Conservation (phyloP, 192 early-diverging fungal genomes). For the Coemansia sp. region DNA sequence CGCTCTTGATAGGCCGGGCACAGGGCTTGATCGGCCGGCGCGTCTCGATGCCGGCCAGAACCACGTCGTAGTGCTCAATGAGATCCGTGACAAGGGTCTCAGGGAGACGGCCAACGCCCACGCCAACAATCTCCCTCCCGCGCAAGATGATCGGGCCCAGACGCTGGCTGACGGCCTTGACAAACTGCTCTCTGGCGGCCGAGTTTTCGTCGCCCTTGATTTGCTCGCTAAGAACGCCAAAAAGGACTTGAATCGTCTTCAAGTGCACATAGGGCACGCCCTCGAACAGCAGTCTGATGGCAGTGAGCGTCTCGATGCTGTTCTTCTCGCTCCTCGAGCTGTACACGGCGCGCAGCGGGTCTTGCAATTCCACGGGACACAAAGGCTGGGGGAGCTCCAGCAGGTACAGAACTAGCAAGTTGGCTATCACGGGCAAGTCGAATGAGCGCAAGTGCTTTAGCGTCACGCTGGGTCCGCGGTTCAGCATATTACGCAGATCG, state of each 20-base stretch:
- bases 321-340: slow-evolving; percentile 41
- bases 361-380: slow-evolving; percentile 72
- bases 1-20: slow-evolving; percentile 23
- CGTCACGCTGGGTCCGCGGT: slow-evolving; percentile 61
- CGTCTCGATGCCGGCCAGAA: slow-evolving; percentile 23
- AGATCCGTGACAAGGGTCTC: slow-evolving; percentile 42
- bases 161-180: slow-evolving; percentile 30
- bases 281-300: slow-evolving; percentile 28
- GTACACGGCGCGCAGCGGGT: slow-evolving; percentile 68
- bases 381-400: slow-evolving; percentile 72
- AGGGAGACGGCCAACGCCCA: slow-evolving; percentile 38
- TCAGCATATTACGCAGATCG: slow-evolving; percentile 65
- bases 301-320: slow-evolving; percentile 18
- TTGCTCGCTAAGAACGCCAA: slow-evolving; percentile 32
- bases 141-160: slow-evolving; percentile 55
- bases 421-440: slow-evolving; percentile 62
- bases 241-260: slow-evolving; percentile 40
- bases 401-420: slow-evolving; percentile 67
- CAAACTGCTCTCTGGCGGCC: slow-evolving; percentile 23
- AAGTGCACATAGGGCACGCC: slow-evolving; percentile 45
- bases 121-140: slow-evolving; percentile 41
- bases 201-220: slow-evolving; percentile 18
- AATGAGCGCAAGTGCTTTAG: slow-evolving; percentile 59
- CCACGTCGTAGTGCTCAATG: slow-evolving; percentile 50
- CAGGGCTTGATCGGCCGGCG: slow-evolving; percentile 37